Conservation (phyloP, 345 rosid genomes). For the Streptanthus diversifolius region DNA sequence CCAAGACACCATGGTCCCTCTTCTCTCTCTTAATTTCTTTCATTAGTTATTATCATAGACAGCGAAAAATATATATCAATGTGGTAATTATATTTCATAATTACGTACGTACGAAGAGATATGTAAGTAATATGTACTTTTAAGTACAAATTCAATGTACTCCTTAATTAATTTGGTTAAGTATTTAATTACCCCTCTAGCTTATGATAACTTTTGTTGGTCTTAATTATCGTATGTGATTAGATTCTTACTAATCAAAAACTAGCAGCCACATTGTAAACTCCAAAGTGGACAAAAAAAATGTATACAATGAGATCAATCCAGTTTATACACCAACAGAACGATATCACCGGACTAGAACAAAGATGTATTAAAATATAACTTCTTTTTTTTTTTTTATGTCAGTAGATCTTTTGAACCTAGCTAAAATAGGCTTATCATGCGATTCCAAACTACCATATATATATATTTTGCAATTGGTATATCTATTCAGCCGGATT, state of each 20-base stretch:
- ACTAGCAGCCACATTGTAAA: neutral
- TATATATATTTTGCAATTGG: neutral
- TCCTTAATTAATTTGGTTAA: constrained; percentile 10
- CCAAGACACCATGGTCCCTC: constrained; percentile 56
- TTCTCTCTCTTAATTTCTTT: constrained; percentile 22
- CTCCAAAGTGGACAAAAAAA: neutral
- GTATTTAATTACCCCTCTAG: neutral
- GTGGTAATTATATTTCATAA: constrained; percentile 16
- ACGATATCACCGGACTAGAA: neutral
- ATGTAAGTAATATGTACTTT: too few species aligned
- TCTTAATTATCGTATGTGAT: neutral
- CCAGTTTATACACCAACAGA: neutral
- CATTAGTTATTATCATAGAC: neutral
- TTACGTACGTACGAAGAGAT: constrained; percentile 29
- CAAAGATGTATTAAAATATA: neutral
- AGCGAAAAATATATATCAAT: constrained; percentile 21
- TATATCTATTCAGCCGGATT: neutral
- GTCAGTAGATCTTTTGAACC: neutral
- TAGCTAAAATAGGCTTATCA: constrained; percentile 3
- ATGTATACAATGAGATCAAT: neutral
- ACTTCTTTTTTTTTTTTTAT: neutral
- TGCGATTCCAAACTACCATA: neutral
- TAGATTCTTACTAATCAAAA: neutral
- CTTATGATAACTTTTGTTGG: neutral
- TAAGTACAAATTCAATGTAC: too few species aligned